These are phyloP conservation scores for Penicillium subrubescens DNA, from an alignment of 495 filamentous ascomycete genomes.

Conservation along the genomic window DNA sequence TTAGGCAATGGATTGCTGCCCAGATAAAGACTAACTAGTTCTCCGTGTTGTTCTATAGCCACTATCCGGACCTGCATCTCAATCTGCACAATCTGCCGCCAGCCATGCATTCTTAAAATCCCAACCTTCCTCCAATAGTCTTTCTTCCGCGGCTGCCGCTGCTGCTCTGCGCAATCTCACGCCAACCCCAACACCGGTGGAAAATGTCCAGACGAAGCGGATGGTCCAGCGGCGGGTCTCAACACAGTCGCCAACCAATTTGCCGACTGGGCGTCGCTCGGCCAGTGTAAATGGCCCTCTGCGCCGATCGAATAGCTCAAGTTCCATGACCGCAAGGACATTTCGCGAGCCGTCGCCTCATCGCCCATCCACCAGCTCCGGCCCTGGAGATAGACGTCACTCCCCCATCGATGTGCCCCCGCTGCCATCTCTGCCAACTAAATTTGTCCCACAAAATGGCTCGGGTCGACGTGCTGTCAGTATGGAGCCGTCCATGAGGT, in stretches of 20 bases:
- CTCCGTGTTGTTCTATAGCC: slow-evolving; percentile 38
- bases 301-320: slow-evolving; percentile 65
- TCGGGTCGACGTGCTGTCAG: slow-evolving; percentile 53
- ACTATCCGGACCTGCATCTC: slow-evolving; percentile 60
- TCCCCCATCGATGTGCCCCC: slow-evolving; percentile 60
- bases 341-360: slow-evolving; percentile 73
- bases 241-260: slow-evolving; percentile 63
- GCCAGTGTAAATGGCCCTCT: slow-evolving; percentile 48
- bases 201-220: slow-evolving; percentile 83
- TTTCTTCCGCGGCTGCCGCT: slow-evolving; percentile 83
- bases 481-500: slow-evolving; percentile 53
- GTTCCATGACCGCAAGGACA: slow-evolving; percentile 83
- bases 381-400: slow-evolving; percentile 21
- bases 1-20: slow-evolving; percentile 9
- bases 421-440: slow-evolving; percentile 68
- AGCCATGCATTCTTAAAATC: slow-evolving; percentile 75
- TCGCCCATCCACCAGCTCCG: slow-evolving; percentile 48
- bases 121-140: slow-evolving; percentile 60
- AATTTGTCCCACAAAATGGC: slow-evolving; percentile 36
- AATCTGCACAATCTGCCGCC: slow-evolving; percentile 73
- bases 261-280: slow-evolving; percentile 39
- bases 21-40: slow-evolving; percentile 11
- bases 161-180: slow-evolving; percentile 77
- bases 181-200: slow-evolving; percentile 73
- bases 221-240: slow-evolving; percentile 73